Percentiles rank a stretch among this genome's conserved stretches.
phyloP scores from a whole-genome alignment of 202 grass and related monocot genomes.

The Panicum hallii region DNA sequence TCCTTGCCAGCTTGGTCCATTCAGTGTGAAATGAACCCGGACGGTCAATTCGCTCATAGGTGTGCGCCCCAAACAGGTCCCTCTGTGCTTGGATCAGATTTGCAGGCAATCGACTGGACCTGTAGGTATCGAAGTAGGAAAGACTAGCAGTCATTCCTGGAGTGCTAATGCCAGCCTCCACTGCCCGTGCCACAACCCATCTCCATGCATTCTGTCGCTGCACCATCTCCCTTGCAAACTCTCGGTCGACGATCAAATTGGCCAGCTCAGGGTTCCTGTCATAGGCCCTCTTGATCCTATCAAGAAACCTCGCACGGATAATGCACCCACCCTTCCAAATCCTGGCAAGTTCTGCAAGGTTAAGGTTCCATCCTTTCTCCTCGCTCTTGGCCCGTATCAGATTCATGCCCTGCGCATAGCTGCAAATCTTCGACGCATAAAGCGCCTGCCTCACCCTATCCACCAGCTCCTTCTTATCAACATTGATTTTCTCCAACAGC shows the following conservation, averaged over 20 bases:
- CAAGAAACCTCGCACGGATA: constrained; percentile 85
- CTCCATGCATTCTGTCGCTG: constrained; percentile 89
- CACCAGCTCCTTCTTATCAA: constrained; percentile 80
- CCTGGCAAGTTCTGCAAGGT: constrained; percentile 81
- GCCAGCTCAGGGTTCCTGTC: constrained; percentile 72
- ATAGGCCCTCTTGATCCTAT: constrained; percentile 88
- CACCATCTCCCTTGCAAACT: constrained; percentile 95
- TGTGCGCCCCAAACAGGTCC: constrained; percentile 90
- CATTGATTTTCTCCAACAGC: constrained; percentile 44
- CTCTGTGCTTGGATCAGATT: constrained; percentile 98
- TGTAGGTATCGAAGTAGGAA: constrained; percentile 91
- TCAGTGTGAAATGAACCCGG: constrained; percentile 87
- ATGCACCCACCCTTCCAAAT: constrained; percentile 99
- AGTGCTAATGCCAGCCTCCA: constrained; percentile 86
- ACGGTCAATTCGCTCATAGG: constrained; percentile 79
- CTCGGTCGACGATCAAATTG: constrained; percentile 91
- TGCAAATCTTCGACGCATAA: constrained; percentile 88
- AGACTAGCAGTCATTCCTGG: constrained; percentile 92
- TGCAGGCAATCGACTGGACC: constrained; percentile 75
- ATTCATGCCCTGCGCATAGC: constrained; percentile 97
- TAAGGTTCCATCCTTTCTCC: constrained; percentile 85
- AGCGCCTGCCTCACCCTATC: constrained; percentile 84
- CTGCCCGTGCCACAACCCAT: constrained; percentile 82
- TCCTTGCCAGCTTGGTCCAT: constrained; percentile 74
- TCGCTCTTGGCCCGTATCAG: constrained; percentile 76